These are phyloP conservation scores for Cryptococcus deneoformans DNA, from an alignment of 1,284 basidiomycete genomes.

Conservation along the genomic window DNA sequence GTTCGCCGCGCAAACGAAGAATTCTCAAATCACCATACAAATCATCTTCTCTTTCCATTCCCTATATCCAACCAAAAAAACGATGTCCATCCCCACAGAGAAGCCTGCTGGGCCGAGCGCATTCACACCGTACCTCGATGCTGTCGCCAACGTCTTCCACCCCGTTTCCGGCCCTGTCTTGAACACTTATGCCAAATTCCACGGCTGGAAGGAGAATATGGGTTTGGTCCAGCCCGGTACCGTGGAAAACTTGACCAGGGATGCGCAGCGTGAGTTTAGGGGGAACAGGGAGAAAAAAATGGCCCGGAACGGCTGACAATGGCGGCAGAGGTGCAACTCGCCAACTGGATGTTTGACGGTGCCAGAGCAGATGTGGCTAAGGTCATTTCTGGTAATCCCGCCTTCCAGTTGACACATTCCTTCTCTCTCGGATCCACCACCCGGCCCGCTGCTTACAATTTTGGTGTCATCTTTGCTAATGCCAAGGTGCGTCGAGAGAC, in stretches of 20 bases:
- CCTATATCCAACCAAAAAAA: not conserved
- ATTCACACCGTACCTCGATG: constrained; percentile 39
- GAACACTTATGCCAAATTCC: constrained; percentile 66
- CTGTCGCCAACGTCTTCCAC: constrained; percentile 37
- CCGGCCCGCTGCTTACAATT: constrained; percentile 80
- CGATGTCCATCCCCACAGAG: constrained; percentile 12
- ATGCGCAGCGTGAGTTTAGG: constrained; percentile 69
- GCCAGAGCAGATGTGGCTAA: constrained; percentile 94
- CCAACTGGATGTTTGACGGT: constrained; percentile 97
- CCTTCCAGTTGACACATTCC: constrained; percentile 97
- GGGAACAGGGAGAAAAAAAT: not conserved
- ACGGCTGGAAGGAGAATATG: constrained; percentile 73
- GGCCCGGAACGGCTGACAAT: not conserved
- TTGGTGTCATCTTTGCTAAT: constrained; percentile 90
- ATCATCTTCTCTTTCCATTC: not conserved
- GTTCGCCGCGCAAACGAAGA: too few relatives aligned
- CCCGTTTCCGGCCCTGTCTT: constrained; percentile 56
- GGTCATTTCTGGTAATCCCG: constrained; percentile 85
- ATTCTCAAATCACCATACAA: not conserved
- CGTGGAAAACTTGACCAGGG: constrained; percentile 84
- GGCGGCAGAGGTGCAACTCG: constrained; percentile 73
- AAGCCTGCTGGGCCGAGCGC: constrained; percentile 28
- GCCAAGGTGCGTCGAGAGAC: constrained; percentile 59
- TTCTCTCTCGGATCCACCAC: constrained; percentile 64
- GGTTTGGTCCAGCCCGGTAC: constrained; percentile 84